These are phyloP conservation scores for Yamadazyma mexicana DNA, from an alignment of 1,139 yeast genomes.

Conservation along the genomic window DNA sequence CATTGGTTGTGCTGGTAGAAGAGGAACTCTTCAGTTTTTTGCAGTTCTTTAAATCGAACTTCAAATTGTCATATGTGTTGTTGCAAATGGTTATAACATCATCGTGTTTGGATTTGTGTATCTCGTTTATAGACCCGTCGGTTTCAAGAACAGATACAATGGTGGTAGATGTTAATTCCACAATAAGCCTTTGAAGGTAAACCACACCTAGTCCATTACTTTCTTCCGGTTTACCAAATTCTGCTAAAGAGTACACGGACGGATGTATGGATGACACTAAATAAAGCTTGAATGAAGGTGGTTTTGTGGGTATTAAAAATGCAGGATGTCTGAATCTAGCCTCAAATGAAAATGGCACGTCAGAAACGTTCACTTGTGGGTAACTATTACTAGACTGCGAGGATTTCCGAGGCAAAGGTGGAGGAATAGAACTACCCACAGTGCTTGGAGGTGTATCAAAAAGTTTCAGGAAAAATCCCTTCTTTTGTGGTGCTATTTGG, in stretches of 20 bases:
- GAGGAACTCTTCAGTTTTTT: conserved; percentile 27
- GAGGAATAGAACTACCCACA: not conserved
- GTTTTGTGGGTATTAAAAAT: conserved; percentile 40
- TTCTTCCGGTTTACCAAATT: conserved; percentile 39
- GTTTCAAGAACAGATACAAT: conserved; percentile 35
- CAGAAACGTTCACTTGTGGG: conserved; percentile 31
- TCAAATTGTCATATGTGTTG: conserved; percentile 34
- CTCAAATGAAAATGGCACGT: conserved; percentile 48
- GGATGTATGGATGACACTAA: conserved; percentile 39
- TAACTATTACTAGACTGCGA: conserved; percentile 6
- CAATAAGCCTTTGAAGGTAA: conserved; percentile 37
- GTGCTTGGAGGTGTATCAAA: conserved; percentile 14
- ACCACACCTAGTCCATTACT: conserved; percentile 51
- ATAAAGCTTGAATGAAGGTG: conserved; percentile 41
- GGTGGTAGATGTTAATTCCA: conserved; percentile 37
- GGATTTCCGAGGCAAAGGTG: conserved; percentile 4
- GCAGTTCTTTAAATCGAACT: conserved; percentile 42
- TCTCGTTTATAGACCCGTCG: conserved; percentile 24
- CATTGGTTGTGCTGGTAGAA: conserved; percentile 17
- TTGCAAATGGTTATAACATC: conserved; percentile 30
- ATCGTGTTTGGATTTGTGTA: conserved; percentile 32
- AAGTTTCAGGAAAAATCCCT: conserved; percentile 23
- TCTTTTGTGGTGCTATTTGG: conserved; percentile 16
- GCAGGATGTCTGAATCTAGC: conserved; percentile 49
- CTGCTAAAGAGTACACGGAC: conserved; percentile 31